These are phyloP conservation scores for Gracilaria domingensis DNA, from an alignment of 23 red algal genomes.

Conservation along the genomic window DNA sequence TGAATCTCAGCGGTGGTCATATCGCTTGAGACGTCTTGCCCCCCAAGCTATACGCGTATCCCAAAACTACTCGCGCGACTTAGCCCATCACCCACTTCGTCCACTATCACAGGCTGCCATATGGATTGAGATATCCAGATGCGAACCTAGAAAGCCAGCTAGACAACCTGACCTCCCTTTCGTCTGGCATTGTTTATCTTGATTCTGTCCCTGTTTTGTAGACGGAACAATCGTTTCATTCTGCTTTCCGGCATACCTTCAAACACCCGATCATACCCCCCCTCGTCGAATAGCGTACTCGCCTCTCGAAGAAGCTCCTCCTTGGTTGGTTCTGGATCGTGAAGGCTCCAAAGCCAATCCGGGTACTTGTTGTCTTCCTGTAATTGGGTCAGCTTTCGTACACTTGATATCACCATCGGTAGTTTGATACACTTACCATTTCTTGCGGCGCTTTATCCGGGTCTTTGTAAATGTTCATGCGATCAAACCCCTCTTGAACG, in stretches of 20 bases:
- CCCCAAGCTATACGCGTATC: neutral
- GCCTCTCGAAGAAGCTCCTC: constrained; percentile 52
- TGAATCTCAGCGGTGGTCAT: neutral
- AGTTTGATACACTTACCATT: constrained; percentile 33
- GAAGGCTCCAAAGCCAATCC: constrained; percentile 63
- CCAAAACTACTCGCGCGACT: neutral
- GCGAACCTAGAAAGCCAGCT: neutral
- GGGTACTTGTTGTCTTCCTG: constrained; percentile 60
- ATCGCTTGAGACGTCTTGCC: neutral
- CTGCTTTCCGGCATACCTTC: constrained; percentile 42
- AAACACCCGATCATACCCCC: constrained; percentile 59
- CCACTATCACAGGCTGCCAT: neutral
- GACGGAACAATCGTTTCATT: constrained; percentile 47
- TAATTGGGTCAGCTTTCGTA: neutral
- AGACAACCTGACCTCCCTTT: constrained; percentile 47
- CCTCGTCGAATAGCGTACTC: constrained; percentile 26
- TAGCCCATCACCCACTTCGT: neutral
- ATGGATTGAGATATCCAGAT: neutral
- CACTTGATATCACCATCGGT: neutral
- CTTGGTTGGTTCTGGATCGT: constrained; percentile 47
- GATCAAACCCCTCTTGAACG: constrained; percentile 41
- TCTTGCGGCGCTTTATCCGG: constrained; percentile 38
- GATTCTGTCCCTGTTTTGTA: constrained; percentile 36
- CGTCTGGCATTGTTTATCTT: constrained; percentile 58
- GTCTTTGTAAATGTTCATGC: constrained; percentile 69